Evolutionary conservation across 2,329 filamentous ascomycete species (phyloP), one percentile per base, ranked within the genome.

Genomic region (Blumeria graminis): DNA sequence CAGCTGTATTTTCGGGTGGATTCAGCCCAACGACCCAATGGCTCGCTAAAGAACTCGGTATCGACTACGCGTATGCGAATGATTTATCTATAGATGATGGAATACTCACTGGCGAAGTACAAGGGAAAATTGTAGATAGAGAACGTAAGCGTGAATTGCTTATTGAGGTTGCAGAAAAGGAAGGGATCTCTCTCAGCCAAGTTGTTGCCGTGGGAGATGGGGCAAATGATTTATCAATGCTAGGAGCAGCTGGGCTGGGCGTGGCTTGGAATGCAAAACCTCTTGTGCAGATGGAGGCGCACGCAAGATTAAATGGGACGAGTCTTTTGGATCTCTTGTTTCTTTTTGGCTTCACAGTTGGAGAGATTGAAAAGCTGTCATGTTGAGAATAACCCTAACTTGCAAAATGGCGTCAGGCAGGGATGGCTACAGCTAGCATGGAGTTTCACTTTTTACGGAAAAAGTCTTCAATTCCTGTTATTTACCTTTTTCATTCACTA

Each of bases 31-130:
- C 96, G 60, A 93, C 92, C 0, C 76, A 80, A 57, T 96, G 89
- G 86, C 76, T 96, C 38, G 88, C 86, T 14, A 73, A 73, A 43
- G 75, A 86, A 64, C 72, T 98, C 32, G 86, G 86, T 13, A 78
- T 98, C 57, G 86, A 96, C 68, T 81, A 94, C 65, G 88, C 86
- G 0, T 80, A 83, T 66, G 92, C 92, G 43, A 98, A 98, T 68
- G 81, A 90, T 63, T 82, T 90, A 0, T 76, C 81, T 14, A 18
- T 51, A 6, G 73, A 83, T 14, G 78, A 80, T 59, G 60, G 71
- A 13, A 73, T 71, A 33, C 70, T 92, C 43, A 90, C 84, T 0
- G 86, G 86, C 22, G 81, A 87, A 64, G 74, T 88, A 1, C 72
- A 77, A 54, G 82, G 82, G 6, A 71, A 75, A 18, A 88, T 92